These are phyloP conservation scores for Globisporangium radiosum DNA, from an alignment of 352 stramenopile genomes.

Conservation along the genomic window DNA sequence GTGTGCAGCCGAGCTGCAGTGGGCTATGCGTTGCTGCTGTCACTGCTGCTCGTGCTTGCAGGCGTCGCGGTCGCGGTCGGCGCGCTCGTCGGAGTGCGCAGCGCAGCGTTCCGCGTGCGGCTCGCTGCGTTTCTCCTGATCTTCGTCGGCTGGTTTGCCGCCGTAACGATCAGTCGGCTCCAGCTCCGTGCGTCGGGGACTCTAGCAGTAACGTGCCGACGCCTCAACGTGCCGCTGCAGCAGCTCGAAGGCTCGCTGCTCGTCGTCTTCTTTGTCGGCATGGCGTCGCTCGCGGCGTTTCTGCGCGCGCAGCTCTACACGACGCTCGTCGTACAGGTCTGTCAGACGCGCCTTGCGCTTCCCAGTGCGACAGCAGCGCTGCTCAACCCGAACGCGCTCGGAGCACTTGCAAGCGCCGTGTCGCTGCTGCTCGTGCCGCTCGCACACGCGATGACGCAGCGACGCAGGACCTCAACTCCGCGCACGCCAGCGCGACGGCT, in stretches of 20 bases:
- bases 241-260: constrained; percentile 22
- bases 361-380: constrained; percentile 17
- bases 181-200: constrained; percentile 30
- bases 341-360: constrained; percentile 39
- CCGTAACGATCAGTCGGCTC: constrained; percentile 32
- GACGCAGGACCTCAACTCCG: constrained; percentile 3
- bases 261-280: constrained; percentile 26
- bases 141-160: constrained; percentile 38
- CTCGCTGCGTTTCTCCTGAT: constrained; percentile 39
- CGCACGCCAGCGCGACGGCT: constrained; percentile 27
- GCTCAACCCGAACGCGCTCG: constrained; percentile 36
- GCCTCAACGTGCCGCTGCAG: constrained; percentile 27
- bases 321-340: constrained; percentile 56
- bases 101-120: constrained; percentile 26
- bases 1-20: constrained; percentile 22
- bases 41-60: constrained; percentile 22
- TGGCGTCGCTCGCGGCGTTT: constrained; percentile 49
- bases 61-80: constrained; percentile 22
- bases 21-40: constrained; percentile 20
- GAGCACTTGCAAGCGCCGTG: constrained; percentile 13
- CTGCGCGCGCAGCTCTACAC: constrained; percentile 69
- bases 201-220: constrained; percentile 25
- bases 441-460: constrained; percentile 5
- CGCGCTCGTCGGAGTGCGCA: constrained; percentile 17
- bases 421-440: constrained; percentile 14